Percentiles rank a stretch among this genome's conserved stretches.
phyloP scores from a whole-genome alignment of 2,329 filamentous ascomycete species.

The Xylariaceae sp. region DNA sequence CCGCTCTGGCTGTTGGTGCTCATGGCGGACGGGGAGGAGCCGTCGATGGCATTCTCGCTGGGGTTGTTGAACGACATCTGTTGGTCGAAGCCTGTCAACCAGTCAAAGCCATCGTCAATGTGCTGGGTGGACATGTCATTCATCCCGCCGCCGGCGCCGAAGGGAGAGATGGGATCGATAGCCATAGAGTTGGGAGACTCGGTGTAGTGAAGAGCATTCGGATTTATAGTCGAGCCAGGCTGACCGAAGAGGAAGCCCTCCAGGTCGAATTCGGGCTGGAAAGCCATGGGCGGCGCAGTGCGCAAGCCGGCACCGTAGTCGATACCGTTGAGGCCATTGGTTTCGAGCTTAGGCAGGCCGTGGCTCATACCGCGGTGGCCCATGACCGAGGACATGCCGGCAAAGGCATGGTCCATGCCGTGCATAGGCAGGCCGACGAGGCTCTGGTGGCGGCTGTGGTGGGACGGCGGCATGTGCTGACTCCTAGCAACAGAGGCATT shows the following conservation, averaged over 20 bases:
- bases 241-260: conserved; percentile 61
- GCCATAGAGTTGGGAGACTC: conserved; percentile 64
- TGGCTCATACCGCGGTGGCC: conserved; percentile 59
- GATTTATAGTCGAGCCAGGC: conserved; percentile 60
- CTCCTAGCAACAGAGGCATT: conserved; percentile 44
- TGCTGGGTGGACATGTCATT: conserved; percentile 51
- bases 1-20: conserved; percentile 90
- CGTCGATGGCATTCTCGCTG: conserved; percentile 78
- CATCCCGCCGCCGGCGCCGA: conserved; percentile 44
- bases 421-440: conserved; percentile 59
- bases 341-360: conserved; percentile 76
- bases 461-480: conserved; percentile 41
- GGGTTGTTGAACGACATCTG: conserved; percentile 61
- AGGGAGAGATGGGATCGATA: conserved; percentile 55
- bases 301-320: conserved; percentile 63
- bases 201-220: conserved; percentile 73
- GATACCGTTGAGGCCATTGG: conserved; percentile 56
- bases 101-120: conserved; percentile 76
- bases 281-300: conserved; percentile 63
- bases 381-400: conserved; percentile 63
- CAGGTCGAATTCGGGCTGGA: conserved; percentile 60
- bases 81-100: conserved; percentile 72
- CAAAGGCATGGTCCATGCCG: conserved; percentile 55
- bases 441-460: conserved; percentile 69
- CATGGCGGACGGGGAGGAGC: conserved; percentile 90